phyloP scores from a whole-genome alignment of 2,329 filamentous ascomycete genomes.

The Claviceps monticola region DNA sequence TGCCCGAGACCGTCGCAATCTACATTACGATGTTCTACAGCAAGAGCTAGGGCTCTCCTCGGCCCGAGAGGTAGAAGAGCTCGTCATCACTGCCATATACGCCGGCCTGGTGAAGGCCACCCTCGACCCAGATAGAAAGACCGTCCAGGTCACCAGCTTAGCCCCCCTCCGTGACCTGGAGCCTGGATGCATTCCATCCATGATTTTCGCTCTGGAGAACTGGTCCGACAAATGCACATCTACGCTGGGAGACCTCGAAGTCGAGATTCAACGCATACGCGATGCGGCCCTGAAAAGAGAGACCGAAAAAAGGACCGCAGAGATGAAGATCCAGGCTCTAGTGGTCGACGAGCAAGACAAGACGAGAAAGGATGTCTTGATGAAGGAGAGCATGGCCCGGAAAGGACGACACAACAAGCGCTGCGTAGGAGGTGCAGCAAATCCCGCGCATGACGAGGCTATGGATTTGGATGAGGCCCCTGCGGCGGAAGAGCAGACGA shows the following conservation, averaged over 20 bases:
- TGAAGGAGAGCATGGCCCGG: constrained; percentile 14
- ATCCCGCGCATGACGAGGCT: constrained; percentile 30
- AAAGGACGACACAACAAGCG: constrained; percentile 17
- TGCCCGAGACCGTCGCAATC: constrained; percentile 49
- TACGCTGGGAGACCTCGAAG: constrained; percentile 62
- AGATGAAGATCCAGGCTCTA: constrained; percentile 33
- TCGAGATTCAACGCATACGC: constrained; percentile 56
- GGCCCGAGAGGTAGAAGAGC: constrained; percentile 61
- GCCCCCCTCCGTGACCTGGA: constrained; percentile 76
- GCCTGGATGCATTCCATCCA: constrained; percentile 53
- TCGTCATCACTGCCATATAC: constrained; percentile 82
- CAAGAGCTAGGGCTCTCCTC: constrained; percentile 51
- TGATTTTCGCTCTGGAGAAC: constrained; percentile 52
- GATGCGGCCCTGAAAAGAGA: constrained; percentile 39
- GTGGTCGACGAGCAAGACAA: constrained; percentile 33
- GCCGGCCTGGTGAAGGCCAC: constrained; percentile 68
- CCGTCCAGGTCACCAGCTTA: constrained; percentile 66
- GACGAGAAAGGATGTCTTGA: constrained; percentile 15
- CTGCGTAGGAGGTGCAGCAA: constrained; percentile 28
- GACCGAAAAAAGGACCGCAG: constrained; percentile 32
- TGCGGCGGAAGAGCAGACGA: constrained; percentile 32
- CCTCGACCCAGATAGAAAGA: constrained; percentile 63
- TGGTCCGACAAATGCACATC: constrained; percentile 71
- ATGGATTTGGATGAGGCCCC: constrained; percentile 44
- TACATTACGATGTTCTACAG: constrained; percentile 62